Percentiles rank a stretch among this genome's conserved stretches.
Evolutionary conservation across 2,329 filamentous ascomycete species (phyloP).

Genomic region (Sarocladiaceae sp.): DNA sequence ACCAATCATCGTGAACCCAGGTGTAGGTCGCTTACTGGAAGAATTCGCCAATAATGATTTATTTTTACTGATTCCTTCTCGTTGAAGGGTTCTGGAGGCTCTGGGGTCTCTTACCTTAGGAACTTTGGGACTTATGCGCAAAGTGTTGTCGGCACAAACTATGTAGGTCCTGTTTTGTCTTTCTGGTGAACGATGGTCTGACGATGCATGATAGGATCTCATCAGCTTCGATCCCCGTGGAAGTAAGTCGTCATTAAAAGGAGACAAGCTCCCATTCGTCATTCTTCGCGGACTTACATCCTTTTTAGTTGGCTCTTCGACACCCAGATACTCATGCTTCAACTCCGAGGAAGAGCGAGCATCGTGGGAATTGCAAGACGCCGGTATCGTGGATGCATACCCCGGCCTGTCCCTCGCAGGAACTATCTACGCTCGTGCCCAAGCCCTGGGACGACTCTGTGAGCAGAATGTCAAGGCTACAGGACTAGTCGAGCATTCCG

Average conservation of each 20-base stretch:
- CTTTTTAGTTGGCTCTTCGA: conserved; percentile 38
- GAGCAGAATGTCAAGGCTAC: conserved; percentile 32
- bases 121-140: conserved; percentile 31
- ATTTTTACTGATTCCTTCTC: neutral
- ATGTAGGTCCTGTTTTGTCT: conserved; percentile 27
- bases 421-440: conserved; percentile 33
- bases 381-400: conserved; percentile 42
- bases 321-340: conserved; percentile 50
- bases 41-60: neutral
- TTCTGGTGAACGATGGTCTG: neutral
- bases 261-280: neutral
- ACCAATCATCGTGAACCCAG: conserved; percentile 31
- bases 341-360: conserved; percentile 33
- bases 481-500: conserved; percentile 34
- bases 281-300: neutral
- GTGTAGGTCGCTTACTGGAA: conserved; percentile 19
- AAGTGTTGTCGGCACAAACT: conserved; percentile 40
- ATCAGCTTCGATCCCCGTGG: conserved; percentile 49
- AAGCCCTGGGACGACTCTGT: conserved; percentile 38
- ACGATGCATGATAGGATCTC: conserved; percentile 32
- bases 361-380: conserved; percentile 39
- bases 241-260: conserved; percentile 18
- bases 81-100: conserved; percentile 42
- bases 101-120: conserved; percentile 32
- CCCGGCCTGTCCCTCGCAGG: conserved; percentile 39